These are phyloP conservation scores for Phyllosticta paracitricarpa DNA, from an alignment of 2,329 filamentous ascomycete genomes.

Conservation along the genomic window DNA sequence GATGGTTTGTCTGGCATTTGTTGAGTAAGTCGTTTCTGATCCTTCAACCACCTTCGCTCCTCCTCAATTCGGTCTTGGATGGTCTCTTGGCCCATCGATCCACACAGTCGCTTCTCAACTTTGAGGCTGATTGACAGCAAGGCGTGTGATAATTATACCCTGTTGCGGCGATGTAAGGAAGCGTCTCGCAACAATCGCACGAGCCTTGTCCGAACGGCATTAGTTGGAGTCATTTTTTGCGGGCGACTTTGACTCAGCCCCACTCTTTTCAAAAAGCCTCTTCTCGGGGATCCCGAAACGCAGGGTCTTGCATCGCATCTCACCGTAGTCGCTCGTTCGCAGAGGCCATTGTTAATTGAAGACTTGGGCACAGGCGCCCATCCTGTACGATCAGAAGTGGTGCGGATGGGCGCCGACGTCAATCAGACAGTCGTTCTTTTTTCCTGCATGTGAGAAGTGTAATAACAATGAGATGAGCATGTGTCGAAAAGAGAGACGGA, in stretches of 20 bases:
- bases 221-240: neutral
- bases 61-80: neutral
- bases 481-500: too few relatives aligned
- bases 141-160: neutral
- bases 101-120: neutral
- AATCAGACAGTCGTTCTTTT: too few relatives aligned
- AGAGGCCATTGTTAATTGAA: too few relatives aligned
- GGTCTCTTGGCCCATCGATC: neutral
- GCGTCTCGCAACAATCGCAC: neutral
- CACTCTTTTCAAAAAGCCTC: too few relatives aligned
- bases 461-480: too few relatives aligned
- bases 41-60: neutral
- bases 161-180: neutral
- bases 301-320: too few relatives aligned
- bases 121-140: neutral
- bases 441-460: too few relatives aligned
- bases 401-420: too few relatives aligned
- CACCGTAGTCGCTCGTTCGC: too few relatives aligned
- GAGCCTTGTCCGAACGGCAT: neutral
- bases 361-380: too few relatives aligned
- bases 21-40: neutral
- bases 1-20: neutral
- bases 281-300: too few relatives aligned
- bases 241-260: neutral
- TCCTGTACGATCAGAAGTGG: too few relatives aligned